phyloP scores from a whole-genome alignment of 225 moss, liverwort and hornwort genomes.

The Antitrichia curtipendula region DNA sequence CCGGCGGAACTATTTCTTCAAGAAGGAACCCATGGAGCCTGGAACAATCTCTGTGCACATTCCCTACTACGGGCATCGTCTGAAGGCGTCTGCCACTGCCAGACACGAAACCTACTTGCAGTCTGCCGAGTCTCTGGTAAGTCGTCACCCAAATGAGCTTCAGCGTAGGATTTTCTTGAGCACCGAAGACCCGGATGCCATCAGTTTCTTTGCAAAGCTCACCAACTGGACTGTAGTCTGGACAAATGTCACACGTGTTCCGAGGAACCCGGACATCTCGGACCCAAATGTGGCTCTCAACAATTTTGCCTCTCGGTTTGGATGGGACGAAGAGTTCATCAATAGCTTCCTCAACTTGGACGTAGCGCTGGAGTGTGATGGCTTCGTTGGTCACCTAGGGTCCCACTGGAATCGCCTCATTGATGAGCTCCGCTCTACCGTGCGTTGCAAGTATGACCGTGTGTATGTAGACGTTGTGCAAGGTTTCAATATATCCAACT shows the following conservation, averaged over 20 bases:
- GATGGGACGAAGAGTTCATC: conserved; percentile 40
- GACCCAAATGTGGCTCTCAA: conserved; percentile 7
- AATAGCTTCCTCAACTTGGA: conserved; percentile 39
- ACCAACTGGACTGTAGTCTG: conserved; percentile 25
- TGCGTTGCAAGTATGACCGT: conserved; percentile 19
- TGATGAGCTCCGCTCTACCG: conserved; percentile 33
- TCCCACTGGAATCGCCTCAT: conserved; percentile 42
- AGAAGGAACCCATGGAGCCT: not conserved
- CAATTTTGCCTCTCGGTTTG: conserved; percentile 20
- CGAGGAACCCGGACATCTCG: not conserved
- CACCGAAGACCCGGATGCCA: conserved; percentile 25
- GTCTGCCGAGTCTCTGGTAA: conserved; percentile 9
- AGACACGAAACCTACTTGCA: not conserved
- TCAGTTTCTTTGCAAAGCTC: conserved; percentile 14
- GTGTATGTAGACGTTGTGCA: conserved; percentile 22
- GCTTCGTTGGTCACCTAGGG: conserved; percentile 14
- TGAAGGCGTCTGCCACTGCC: not conserved
- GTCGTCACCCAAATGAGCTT: not conserved
- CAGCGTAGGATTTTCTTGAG: conserved; percentile 26
- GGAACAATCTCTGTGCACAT: conserved; percentile 38
- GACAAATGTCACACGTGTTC: conserved; percentile 16
- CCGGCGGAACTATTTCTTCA: conserved; percentile 17
- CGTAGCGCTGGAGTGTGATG: conserved; percentile 36
- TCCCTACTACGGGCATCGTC: conserved; percentile 7
- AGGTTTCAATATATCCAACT: conserved; percentile 16